Conservation (phyloP, 108 stramenopile species). For the Seminavis robusta region DNA sequence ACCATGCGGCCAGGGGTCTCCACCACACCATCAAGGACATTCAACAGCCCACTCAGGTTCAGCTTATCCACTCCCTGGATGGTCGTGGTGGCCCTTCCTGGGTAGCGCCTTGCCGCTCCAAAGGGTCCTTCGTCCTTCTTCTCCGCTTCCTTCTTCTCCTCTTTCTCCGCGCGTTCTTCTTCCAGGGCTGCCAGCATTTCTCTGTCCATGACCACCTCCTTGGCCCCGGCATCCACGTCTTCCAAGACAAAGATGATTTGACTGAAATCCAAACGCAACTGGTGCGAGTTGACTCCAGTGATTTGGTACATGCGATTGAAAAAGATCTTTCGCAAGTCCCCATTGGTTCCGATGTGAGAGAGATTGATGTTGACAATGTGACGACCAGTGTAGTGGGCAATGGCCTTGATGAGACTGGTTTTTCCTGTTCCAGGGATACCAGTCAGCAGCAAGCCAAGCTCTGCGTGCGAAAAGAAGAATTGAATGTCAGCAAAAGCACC, state of each 20-base stretch:
- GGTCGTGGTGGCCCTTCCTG: too few relatives aligned
- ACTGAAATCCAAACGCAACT: slow-evolving; percentile 24
- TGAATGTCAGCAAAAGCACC: too few relatives aligned
- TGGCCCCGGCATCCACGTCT: slow-evolving; percentile 62
- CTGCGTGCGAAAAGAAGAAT: too few relatives aligned
- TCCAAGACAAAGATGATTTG: slow-evolving; percentile 70
- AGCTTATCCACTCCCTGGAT: too few relatives aligned
- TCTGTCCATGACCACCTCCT: slow-evolving; percentile 44
- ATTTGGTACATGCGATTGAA: slow-evolving; percentile 45
- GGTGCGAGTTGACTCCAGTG: slow-evolving; percentile 6
- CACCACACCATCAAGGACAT: slow-evolving; percentile 70
- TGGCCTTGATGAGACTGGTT: slow-evolving; percentile 67
- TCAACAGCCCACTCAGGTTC: slow-evolving; percentile 49
- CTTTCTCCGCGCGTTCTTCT: neutral
- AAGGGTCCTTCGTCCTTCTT: too few relatives aligned
- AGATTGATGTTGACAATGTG: slow-evolving; percentile 57
- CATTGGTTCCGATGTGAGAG: slow-evolving; percentile 50
- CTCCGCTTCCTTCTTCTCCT: too few relatives aligned
- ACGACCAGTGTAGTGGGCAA: slow-evolving; percentile 54
- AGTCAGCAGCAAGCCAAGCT: slow-evolving; percentile 62
- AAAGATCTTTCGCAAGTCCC: slow-evolving; percentile 50
- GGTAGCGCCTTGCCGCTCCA: too few relatives aligned
- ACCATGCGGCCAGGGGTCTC: slow-evolving; percentile 69
- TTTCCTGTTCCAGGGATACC: slow-evolving; percentile 90
- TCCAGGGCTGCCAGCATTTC: neutral